A percentile compares a stretch with the other conserved stretches of the same genome.
phyloP scores from a whole-genome alignment of 768 basidiomycete species.

The Tephrocybe sp. region DNA sequence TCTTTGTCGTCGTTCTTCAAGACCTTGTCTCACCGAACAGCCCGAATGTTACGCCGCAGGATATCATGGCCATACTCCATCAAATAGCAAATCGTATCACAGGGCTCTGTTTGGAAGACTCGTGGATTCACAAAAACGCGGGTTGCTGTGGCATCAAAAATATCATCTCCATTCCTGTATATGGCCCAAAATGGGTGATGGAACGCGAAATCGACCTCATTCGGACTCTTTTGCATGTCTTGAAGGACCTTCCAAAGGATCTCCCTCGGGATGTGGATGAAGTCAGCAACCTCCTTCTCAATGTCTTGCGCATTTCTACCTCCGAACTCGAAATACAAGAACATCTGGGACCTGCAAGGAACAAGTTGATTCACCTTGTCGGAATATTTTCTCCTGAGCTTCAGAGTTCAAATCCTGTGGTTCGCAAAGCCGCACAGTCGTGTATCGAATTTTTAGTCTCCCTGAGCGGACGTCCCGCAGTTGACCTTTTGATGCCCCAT shows the following conservation, averaged over 20 bases:
- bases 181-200: constrained; percentile 77
- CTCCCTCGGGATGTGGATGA: constrained; percentile 79
- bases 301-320: constrained; percentile 63
- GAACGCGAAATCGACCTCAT: constrained; percentile 90
- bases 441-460: constrained; percentile 80
- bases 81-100: constrained; percentile 83
- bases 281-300: constrained; percentile 73
- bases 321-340: constrained; percentile 49
- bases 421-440: constrained; percentile 80
- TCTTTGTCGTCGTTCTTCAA: constrained; percentile 63
- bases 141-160: constrained; percentile 86
- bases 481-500: constrained; percentile 81
- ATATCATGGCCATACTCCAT: constrained; percentile 69
- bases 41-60: constrained; percentile 47
- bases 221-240: constrained; percentile 84
- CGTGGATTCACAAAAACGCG: constrained; percentile 88
- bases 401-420: constrained; percentile 80
- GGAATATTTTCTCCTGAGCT: constrained; percentile 89
- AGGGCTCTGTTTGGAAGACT: constrained; percentile 86
- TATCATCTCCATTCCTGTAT: constrained; percentile 66
- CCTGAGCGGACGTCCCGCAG: constrained; percentile 65
- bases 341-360: constrained; percentile 40
- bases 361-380: constrained; percentile 66
- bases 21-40: constrained; percentile 62
- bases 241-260: constrained; percentile 94